Percentiles rank a stretch among this genome's conserved stretches.
phyloP scores from a whole-genome alignment of 2,329 filamentous ascomycete species.

The Cercospora zeina region DNA sequence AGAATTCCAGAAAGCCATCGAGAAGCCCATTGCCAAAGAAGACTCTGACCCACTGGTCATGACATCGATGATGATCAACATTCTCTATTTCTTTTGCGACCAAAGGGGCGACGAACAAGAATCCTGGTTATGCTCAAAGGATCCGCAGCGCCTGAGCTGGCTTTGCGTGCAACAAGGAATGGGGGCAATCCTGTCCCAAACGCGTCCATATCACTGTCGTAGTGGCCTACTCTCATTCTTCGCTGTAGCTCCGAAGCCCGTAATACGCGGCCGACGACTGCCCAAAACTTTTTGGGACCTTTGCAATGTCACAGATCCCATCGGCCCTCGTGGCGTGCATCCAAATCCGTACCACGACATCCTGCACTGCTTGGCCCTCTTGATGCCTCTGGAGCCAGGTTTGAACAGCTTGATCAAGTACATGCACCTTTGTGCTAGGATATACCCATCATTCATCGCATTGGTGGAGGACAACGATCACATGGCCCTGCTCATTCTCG shows the following conservation, averaged over 20 bases:
- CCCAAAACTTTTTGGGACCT: conserved; percentile 16
- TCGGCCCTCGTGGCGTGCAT: conserved; percentile 19
- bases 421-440: conserved; percentile 22
- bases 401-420: conserved; percentile 21
- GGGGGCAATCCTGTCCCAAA: conserved; percentile 18
- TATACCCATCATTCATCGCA: conserved; percentile 19
- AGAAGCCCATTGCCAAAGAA: conserved; percentile 15
- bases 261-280: background rate
- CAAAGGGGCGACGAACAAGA: background rate
- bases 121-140: conserved; percentile 19
- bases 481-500: conserved; percentile 18
- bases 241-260: background rate
- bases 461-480: conserved; percentile 21
- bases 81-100: conserved; percentile 13
- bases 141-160: conserved; percentile 19
- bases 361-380: conserved; percentile 17
- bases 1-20: conserved; percentile 20
- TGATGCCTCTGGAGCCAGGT: conserved; percentile 20
- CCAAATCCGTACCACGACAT: conserved; percentile 24
- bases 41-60: conserved; percentile 22
- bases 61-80: conserved; percentile 21
- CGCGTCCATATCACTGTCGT: conserved; percentile 19
- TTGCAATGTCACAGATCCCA: conserved; percentile 19
- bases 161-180: conserved; percentile 22
- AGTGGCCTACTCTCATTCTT: conserved; percentile 20